These are phyloP conservation scores for Fusarium sp. DNA, from an alignment of 2,329 filamentous ascomycete species.

Conservation along the genomic window DNA sequence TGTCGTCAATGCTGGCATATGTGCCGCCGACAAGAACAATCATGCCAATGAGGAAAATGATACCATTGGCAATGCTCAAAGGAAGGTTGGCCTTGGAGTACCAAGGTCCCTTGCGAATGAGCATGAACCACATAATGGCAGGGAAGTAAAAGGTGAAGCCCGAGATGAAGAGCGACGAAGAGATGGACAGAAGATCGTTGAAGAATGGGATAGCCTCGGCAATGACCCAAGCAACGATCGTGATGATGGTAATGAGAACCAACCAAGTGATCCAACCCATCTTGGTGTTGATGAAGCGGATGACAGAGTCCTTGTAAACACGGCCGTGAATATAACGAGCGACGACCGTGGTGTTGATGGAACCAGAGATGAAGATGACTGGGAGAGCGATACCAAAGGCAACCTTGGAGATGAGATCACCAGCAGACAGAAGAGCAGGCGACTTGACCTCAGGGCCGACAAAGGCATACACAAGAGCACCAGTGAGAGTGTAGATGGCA, in stretches of 20 bases:
- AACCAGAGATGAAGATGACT: conserved; percentile 80
- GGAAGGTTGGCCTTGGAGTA: conserved; percentile 48
- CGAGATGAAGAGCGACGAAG: conserved; percentile 63
- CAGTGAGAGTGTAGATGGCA: conserved; percentile 74
- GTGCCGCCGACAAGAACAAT: conserved; percentile 50
- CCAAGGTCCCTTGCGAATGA: conserved; percentile 49
- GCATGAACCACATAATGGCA: conserved; percentile 58
- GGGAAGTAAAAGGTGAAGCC: conserved; percentile 58
- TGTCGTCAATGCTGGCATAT: conserved; percentile 49
- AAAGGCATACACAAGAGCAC: conserved; percentile 76
- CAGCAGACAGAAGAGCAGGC: conserved; percentile 76
- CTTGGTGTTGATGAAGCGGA: conserved; percentile 61
- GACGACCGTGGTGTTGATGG: conserved; percentile 70
- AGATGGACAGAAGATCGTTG: conserved; percentile 71
- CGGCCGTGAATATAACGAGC: conserved; percentile 61
- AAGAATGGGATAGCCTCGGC: conserved; percentile 81
- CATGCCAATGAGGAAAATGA: conserved; percentile 48
- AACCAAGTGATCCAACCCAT: conserved; percentile 69
- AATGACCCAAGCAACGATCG: conserved; percentile 76
- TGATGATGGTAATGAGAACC: conserved; percentile 67
- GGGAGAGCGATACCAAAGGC: conserved; percentile 78
- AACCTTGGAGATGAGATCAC: conserved; percentile 69
- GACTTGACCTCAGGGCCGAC: conserved; percentile 72
- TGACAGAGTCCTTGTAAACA: conserved; percentile 57
- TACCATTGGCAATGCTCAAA: conserved; percentile 42